Evolutionary conservation across 331 rosid species (phyloP).

Genomic region (Rhamnella rubrinervis): DNA sequence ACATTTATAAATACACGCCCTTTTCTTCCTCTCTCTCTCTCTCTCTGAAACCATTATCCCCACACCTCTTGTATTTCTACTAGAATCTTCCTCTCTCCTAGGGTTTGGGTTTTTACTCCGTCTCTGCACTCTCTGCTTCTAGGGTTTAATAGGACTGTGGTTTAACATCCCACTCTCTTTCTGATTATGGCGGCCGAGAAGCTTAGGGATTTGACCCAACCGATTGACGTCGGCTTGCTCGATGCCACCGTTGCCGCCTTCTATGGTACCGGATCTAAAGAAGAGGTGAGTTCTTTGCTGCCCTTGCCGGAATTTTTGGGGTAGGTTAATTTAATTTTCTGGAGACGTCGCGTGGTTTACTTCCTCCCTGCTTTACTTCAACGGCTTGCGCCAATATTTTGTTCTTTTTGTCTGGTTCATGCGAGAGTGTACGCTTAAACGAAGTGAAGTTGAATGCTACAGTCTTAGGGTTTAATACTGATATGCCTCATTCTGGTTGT

Average conservation of each 20-base stretch:
- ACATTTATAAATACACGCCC: constrained; percentile 17
- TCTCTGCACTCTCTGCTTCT: not conserved
- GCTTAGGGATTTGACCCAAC: constrained; percentile 88
- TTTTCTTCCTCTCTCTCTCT: constrained; percentile 3
- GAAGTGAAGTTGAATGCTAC: constrained; percentile 6
- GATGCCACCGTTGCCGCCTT: constrained; percentile 98
- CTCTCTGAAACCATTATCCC: constrained; percentile 12
- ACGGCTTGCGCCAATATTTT: not conserved
- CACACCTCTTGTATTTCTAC: not conserved
- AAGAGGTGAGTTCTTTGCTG: constrained; percentile 54
- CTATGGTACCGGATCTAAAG: constrained; percentile 99
- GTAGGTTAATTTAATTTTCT: not conserved
- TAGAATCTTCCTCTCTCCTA: constrained; percentile 32
- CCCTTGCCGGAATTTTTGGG: not conserved
- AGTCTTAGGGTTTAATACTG: constrained; percentile 21
- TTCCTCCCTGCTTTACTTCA: not conserved
- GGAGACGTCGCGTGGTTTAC: constrained; percentile 12
- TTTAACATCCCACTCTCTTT: not conserved
- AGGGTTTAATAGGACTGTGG: constrained; percentile 13
- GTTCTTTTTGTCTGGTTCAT: constrained; percentile 1
- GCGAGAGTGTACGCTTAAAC: not conserved
- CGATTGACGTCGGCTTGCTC: constrained; percentile 80
- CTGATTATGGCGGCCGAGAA: constrained; percentile 85
- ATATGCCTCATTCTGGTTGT: not conserved
- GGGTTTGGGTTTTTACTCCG: constrained; percentile 32